Percentiles rank a stretch among this genome's conserved stretches.
Evolutionary conservation across 2,329 filamentous ascomycete genomes (phyloP).

Genomic region (Colletotrichum trifolii): DNA sequence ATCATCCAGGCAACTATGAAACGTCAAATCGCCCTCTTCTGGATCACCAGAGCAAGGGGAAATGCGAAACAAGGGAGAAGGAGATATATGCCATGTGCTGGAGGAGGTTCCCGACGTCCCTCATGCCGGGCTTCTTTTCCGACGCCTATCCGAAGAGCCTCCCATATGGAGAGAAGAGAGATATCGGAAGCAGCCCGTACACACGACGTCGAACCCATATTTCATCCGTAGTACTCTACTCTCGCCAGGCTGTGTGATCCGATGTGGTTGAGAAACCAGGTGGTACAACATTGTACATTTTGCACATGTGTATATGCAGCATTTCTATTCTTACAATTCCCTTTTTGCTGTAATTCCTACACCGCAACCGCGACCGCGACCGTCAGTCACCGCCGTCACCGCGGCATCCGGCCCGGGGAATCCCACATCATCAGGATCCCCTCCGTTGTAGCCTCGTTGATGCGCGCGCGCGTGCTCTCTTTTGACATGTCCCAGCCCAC

Average conservation of each 20-base stretch:
- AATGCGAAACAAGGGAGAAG: no score
- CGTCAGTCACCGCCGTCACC: neutral
- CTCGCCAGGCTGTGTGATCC: neutral
- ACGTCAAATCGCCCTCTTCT: no score
- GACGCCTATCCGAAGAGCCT: no score
- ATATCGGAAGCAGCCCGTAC: no score
- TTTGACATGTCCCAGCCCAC: neutral
- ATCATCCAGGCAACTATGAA: no score
- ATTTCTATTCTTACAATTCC: conserved; percentile 34
- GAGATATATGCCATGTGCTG: no score
- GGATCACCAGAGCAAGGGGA: no score
- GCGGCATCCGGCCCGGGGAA: neutral
- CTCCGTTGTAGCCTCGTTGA: neutral
- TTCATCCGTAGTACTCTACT: no score
- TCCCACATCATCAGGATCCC: neutral
- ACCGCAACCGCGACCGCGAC: neutral
- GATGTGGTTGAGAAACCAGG: conserved; percentile 8
- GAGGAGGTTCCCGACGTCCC: no score
- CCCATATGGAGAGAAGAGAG: no score
- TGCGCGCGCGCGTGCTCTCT: neutral
- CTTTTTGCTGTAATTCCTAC: conserved; percentile 32
- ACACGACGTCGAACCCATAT: no score
- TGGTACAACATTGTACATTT: conserved; percentile 36
- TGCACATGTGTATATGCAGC: conserved; percentile 31
- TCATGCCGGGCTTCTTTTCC: no score